Evolutionary conservation across 2,329 filamentous ascomycete species (phyloP).

Genomic region (Colletotrichum truncatum): DNA sequence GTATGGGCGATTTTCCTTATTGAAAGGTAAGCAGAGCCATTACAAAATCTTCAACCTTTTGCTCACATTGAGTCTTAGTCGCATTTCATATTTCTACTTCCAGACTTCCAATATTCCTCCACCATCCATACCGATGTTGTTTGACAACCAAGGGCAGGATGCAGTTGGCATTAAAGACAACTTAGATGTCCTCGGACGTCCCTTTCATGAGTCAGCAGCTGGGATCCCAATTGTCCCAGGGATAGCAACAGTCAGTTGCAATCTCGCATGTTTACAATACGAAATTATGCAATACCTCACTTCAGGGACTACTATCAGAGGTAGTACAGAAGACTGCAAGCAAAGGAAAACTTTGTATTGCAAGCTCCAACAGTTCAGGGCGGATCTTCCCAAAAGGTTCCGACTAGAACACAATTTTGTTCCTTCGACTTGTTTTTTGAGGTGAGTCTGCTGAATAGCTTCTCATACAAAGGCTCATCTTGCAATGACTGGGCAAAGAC

Average conservation of each 20-base stretch:
- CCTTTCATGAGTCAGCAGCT: background rate
- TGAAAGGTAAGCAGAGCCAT: conserved; percentile 7
- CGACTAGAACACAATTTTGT: conserved; percentile 12
- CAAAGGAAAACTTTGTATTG: conserved; percentile 8
- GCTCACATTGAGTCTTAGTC: background rate
- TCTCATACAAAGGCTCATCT: background rate
- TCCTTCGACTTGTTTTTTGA: conserved; percentile 15
- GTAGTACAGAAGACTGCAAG: background rate
- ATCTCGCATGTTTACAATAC: conserved; percentile 14
- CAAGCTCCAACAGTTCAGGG: conserved; percentile 8
- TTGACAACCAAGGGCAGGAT: conserved; percentile 15
- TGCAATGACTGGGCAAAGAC: too few species aligned
- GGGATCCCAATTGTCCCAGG: background rate
- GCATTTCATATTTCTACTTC: conserved; percentile 22
- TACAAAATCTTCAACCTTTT: too few species aligned
- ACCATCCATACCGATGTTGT: conserved; percentile 13
- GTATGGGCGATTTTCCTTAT: conserved; percentile 24
- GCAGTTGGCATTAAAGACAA: conserved; percentile 6
- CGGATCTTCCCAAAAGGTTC: conserved; percentile 3
- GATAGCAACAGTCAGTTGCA: conserved; percentile 8
- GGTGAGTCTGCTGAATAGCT: too few species aligned
- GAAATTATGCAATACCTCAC: conserved; percentile 24
- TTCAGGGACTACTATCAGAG: conserved; percentile 13
- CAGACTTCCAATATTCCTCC: conserved; percentile 14
- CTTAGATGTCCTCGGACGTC: conserved; percentile 16